phyloP scores from a whole-genome alignment of 371 early-diverging fungal genomes.

The Nematocida displodere region DNA sequence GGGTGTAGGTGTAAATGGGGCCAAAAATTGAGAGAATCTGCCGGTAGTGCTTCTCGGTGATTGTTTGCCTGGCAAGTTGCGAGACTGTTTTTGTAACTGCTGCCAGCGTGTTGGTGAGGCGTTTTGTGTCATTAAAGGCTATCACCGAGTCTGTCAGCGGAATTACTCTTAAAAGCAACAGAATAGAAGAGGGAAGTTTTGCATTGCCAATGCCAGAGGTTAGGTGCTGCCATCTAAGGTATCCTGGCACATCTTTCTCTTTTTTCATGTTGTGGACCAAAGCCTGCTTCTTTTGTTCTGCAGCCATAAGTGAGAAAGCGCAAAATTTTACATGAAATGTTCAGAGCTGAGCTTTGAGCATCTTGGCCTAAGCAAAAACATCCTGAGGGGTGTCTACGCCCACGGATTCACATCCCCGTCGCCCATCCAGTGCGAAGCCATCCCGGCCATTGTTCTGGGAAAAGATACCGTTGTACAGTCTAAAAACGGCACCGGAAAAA shows the following conservation, averaged over 20 bases:
- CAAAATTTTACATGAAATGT: constrained; percentile 48
- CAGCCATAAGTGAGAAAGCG: not conserved
- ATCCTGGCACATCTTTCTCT: constrained; percentile 17
- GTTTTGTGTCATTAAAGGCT: constrained; percentile 32
- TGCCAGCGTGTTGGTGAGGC: constrained; percentile 35
- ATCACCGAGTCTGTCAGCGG: constrained; percentile 47
- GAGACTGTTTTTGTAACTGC: constrained; percentile 12
- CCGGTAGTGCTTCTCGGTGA: constrained; percentile 27
- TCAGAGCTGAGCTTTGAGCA: constrained; percentile 17
- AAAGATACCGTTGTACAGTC: constrained; percentile 70
- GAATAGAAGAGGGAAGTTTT: constrained; percentile 7
- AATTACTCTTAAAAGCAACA: constrained; percentile 36
- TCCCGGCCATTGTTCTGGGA: constrained; percentile 79
- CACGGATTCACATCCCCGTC: constrained; percentile 64
- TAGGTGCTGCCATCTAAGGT: constrained; percentile 41
- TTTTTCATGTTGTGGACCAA: not conserved
- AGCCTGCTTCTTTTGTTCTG: not conserved
- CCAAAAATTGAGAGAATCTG: constrained; percentile 34
- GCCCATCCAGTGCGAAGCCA: constrained; percentile 81
- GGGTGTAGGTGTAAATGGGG: constrained; percentile 17
- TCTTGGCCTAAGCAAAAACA: constrained; percentile 73
- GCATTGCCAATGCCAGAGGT: not conserved
- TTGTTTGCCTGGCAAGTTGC: not conserved
- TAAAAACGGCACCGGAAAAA: constrained; percentile 96
- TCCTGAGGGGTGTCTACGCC: constrained; percentile 92